Percentiles rank a stretch among this genome's conserved stretches.
Conservation (phyloP, 1,284 basidiomycete species). For the Moesziomyces antarcticus region DNA sequence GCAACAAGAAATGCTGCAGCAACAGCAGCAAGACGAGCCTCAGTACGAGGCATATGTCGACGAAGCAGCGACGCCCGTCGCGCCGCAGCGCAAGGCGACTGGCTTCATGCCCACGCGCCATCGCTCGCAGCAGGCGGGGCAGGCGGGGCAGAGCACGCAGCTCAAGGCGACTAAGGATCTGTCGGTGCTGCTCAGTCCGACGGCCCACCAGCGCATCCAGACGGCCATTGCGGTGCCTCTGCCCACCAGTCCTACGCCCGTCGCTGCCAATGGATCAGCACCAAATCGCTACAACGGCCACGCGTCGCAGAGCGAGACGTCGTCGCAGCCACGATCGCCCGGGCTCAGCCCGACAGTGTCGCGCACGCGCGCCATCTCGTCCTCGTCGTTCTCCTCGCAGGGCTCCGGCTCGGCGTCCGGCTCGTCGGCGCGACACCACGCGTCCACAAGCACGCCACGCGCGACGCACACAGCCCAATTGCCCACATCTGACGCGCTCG, state of each 20-base stretch:
- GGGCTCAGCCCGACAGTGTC: constrained; percentile 18
- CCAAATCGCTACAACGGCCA: constrained; percentile 13
- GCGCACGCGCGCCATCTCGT: constrained; percentile 32
- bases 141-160: background rate
- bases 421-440: constrained; percentile 13
- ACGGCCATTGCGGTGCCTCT: constrained; percentile 34
- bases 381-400: constrained; percentile 39
- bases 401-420: constrained; percentile 20
- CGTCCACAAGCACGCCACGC: constrained; percentile 10
- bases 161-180: constrained; percentile 22
- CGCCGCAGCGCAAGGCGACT: constrained; percentile 14
- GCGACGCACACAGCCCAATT: background rate
- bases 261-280: constrained; percentile 4
- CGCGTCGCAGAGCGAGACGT: constrained; percentile 14
- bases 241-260: constrained; percentile 35
- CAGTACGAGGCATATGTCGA: constrained; percentile 5
- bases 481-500: background rate
- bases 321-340: constrained; percentile 27
- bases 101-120: constrained; percentile 39
- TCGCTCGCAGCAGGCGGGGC: constrained; percentile 9
- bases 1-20: constrained; percentile 6
- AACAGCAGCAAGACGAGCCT: constrained; percentile 10
- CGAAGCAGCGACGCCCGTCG: constrained; percentile 30
- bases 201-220: constrained; percentile 32
- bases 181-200: constrained; percentile 31